Base-by-base conservation (phyloP, 805 yeast genomes). In the Priceomyces melissophilus region DNA sequence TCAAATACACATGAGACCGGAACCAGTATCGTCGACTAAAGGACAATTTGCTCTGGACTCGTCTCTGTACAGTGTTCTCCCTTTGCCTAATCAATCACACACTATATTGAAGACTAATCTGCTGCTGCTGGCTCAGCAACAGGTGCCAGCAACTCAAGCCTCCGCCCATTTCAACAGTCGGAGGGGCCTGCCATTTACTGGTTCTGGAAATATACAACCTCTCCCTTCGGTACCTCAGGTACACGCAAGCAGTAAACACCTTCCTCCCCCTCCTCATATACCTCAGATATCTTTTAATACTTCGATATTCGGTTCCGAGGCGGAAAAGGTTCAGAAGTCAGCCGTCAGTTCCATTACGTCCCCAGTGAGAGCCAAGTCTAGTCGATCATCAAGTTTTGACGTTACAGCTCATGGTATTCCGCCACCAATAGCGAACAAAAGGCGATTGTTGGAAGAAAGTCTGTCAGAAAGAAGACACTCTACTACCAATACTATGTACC, bases 241-340 rank as follows among this genome's bases (percentile, higher is more conserved):
- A 16, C 34, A 14, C 13, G 31, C 37, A n/a, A 32, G 42, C 20
- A 32, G 37, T 13, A 15, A 15, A 17, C 38, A 29, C 10, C 40
- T 45, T 4, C 49, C 41, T 8, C 25, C 4, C 4, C 46, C 46
- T 6, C 53, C 38, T 14, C 50, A 47, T 3, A 32, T 57, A 38
- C 66, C 69, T 5, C 59, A 55, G 38, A 63, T 69, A 23, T 57
- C 72, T 10, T 69, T 69, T 55, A 69, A 69, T 39, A 68, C 74
- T 2, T 59, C 69, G 3, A 69, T 69, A 62, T 69, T 69, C 45
- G 57, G 57, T 38, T 44, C 47, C 13, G 47, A 40, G 17, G 25
- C 41, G 34, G 34, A 35, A 23, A 15, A 39, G 11, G 31, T 40
- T 5, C 29, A 36, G 11, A 32, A 32, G 32, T 20, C 30, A 12